phyloP scores from a whole-genome alignment of 2,329 filamentous ascomycete species.

The Aspergillus neoniger region DNA sequence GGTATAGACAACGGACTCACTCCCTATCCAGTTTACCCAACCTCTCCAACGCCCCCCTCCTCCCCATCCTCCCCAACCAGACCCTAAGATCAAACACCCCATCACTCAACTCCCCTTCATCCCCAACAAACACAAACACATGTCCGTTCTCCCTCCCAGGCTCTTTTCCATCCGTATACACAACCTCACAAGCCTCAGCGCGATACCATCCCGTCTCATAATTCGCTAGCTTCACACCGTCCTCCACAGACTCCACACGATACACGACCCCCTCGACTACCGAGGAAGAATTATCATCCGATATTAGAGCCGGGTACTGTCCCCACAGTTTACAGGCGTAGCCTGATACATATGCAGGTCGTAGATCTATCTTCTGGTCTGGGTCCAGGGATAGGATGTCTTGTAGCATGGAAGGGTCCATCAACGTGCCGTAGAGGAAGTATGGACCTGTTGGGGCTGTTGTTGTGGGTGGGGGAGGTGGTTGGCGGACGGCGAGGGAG shows the following conservation, averaged over 20 bases:
- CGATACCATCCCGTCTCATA: constrained; percentile 29
- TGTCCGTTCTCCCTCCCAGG: constrained; percentile 15
- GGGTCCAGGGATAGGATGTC: constrained; percentile 25
- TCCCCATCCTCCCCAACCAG: constrained; percentile 21
- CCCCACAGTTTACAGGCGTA: constrained; percentile 34
- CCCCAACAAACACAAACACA: constrained; percentile 25
- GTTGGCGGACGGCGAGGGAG: no score
- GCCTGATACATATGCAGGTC: constrained; percentile 26
- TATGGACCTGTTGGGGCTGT: constrained; percentile 26
- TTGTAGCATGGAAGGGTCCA: constrained; percentile 31
- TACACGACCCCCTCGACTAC: constrained; percentile 27
- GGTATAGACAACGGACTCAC: neutral
- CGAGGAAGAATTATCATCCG: constrained; percentile 20
- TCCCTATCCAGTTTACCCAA: neutral
- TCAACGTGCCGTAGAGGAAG: constrained; percentile 44
- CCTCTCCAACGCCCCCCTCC: neutral
- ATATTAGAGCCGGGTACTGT: constrained; percentile 27
- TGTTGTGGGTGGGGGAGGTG: no score
- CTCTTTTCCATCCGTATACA: constrained; percentile 20
- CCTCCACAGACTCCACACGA: constrained; percentile 22
- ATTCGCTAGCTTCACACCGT: constrained; percentile 23
- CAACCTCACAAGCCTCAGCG: constrained; percentile 17
- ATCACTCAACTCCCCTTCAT: constrained; percentile 21
- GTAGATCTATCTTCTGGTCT: constrained; percentile 15
- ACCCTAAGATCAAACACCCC: constrained; percentile 22